These are phyloP conservation scores for Elongisporangium prolatum DNA, from an alignment of 352 stramenopile genomes.

Conservation along the genomic window DNA sequence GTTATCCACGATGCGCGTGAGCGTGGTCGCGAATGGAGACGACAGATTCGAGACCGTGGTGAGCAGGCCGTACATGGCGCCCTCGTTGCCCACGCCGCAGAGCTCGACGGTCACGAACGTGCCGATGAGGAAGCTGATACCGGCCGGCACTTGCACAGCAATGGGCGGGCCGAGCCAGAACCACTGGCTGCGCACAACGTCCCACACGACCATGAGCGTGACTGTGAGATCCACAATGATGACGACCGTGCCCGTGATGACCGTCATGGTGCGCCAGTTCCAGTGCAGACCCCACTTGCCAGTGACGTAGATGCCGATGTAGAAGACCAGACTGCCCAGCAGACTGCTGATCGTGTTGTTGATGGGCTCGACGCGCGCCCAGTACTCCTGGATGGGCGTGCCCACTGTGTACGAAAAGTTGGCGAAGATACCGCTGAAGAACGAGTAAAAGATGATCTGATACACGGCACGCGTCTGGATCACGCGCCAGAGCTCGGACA, in stretches of 20 bases:
- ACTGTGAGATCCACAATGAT: conserved; percentile 19
- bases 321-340: conserved; percentile 21
- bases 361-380: conserved; percentile 21
- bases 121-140: conserved; percentile 24
- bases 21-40: conserved; percentile 20
- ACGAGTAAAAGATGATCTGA: conserved; percentile 35
- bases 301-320: conserved; percentile 14
- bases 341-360: conserved; percentile 25
- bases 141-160: conserved; percentile 20
- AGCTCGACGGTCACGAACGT: conserved; percentile 35
- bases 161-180: conserved; percentile 23
- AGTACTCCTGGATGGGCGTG: conserved; percentile 22
- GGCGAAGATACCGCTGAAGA: conserved; percentile 29
- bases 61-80: conserved; percentile 26
- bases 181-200: conserved; percentile 31
- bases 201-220: conserved; percentile 23
- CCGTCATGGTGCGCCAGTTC: conserved; percentile 32
- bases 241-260: conserved; percentile 16
- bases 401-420: conserved; percentile 21
- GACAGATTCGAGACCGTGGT: conserved; percentile 28
- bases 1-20: conserved; percentile 28
- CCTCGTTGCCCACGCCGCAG: conserved; percentile 34
- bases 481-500: conserved; percentile 25
- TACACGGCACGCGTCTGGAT: conserved; percentile 31
- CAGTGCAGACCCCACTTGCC: conserved; percentile 32